Conservation (phyloP, 78 protist genomes). For the Pigoraptor vietnamica region DNA sequence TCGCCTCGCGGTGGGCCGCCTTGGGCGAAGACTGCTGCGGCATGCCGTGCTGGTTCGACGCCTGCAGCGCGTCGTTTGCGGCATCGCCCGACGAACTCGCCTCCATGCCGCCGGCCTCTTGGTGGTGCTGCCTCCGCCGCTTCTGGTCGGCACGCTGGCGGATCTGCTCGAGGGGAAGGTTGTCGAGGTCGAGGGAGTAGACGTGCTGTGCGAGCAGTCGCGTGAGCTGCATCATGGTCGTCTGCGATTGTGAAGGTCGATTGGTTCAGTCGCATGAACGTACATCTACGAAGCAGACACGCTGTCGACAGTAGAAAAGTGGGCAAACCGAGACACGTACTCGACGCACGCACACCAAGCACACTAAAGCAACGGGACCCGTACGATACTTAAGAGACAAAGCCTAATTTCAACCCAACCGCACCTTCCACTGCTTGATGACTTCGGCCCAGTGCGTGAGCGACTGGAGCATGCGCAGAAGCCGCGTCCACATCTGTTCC, state of each 20-base stretch:
- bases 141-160: neutral
- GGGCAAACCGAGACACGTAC: too few species aligned
- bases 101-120: neutral
- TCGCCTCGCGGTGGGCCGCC: neutral
- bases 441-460: neutral
- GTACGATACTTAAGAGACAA: too few species aligned
- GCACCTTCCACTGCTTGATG: neutral
- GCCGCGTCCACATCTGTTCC: neutral
- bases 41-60: too few species aligned
- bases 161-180: slow-evolving; percentile 4
- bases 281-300: too few species aligned
- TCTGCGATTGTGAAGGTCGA: neutral
- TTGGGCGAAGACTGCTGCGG: neutral
- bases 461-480: neutral
- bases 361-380: too few species aligned
- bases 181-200: slow-evolving; percentile 14
- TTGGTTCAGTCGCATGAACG: too few species aligned
- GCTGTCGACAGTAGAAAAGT: too few species aligned
- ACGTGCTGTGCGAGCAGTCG: neutral
- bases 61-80: neutral
- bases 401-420: too few species aligned
- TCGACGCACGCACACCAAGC: too few species aligned
- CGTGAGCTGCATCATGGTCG: neutral
- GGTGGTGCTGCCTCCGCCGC: neutral
- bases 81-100: neutral